Base-by-base conservation (phyloP, 2,329 filamentous ascomycete species). In the Dothistroma septosporum region DNA sequence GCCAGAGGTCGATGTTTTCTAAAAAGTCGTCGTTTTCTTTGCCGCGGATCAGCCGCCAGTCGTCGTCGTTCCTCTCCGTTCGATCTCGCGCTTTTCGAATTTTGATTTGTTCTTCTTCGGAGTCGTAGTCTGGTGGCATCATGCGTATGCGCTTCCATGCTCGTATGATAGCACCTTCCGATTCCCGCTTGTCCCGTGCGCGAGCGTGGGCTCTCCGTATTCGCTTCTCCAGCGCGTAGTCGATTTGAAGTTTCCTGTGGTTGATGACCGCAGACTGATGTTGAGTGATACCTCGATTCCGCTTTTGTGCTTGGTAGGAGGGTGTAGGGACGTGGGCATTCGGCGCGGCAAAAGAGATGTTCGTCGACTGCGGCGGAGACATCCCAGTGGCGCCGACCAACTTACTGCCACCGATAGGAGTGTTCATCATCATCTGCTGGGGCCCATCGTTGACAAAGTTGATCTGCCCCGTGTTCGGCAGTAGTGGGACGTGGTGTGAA, bases 261-360 rank as follows among this genome's bases (percentile, higher is more conserved):
- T 87, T 84, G 73, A 92, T 89, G 0, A 94, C 88, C 0, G 90
- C 90, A 44, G 92, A 79, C 75, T 94, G 90, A 74, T 94, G 90
- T 37, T 89, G 88, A 0, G 90, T 94, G 0, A 91, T 84, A 2
- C 90, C 90, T 1, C 90, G 83, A 9, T 87, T 86, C 71, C 91
- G 77, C 63, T 80, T 80, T 65, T 77, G 75, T 31, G 68, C 64
- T 55, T 73, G 71, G 52, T 72, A 71, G 19, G 71, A 70, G 2
- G 72, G 68, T 4, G 71, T 75, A 2, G 73, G 71, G 12, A 73
- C 63, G 52, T 74, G 72, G 19, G 64, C 61, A 49, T 59, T 64
- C 28, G 64, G 61, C 5, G 60, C 56, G 28, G 66, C 62, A 62
- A 71, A 70, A 10, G 70, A 66, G 47, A 69, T 53, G 49, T 55